Evolutionary conservation across 306 rosid species (phyloP), one percentile per base, ranked within the genome.

Genomic region (Alnus glutinosa): DNA sequence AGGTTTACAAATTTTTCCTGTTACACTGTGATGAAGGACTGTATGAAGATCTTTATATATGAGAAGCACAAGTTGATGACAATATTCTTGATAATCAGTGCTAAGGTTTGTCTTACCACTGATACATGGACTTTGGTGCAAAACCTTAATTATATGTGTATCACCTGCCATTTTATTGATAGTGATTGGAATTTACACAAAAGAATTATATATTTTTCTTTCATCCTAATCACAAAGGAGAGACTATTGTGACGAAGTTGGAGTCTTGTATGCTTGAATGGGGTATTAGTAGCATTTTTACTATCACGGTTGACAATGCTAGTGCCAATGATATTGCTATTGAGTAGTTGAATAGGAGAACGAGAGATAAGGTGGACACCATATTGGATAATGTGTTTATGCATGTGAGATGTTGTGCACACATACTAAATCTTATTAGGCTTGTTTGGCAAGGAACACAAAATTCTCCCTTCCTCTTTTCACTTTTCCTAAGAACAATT

Each of bases 181-280:
- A 23, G 28, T 23, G 28, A 23, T 23, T 52, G 57, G n/a, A 52
- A 52, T 7, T 52, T 52, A 9, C 0, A 52, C 44, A 75, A 47
- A 13, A 59, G 8, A 4, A 42, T 8, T 44, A 7, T 46, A 2
- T 59, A 62, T 57, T 75, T 75, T 47, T 47, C 32, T 47, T 14
- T 7, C 46, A 49, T 15, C 7, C 44, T 23, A 6, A 74, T 44
- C 50, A 67, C 6, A 37, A 64, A 34, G 75, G 70, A n/a, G 70
- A 49, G 11, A 23, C 61, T 2, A 74, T 46, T 52, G 51, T 75
- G 19, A 66, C 6, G 47, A 30, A 18, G 23, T 11, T 55, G 39
- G 48, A 80, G n/a, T 39, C 55, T 55, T 80, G 79, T 55, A 11
- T 80, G 12, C 57, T 74, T 44, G 52, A 70, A 2, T 80, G 70